Evolutionary conservation across 176 grass and related monocot genomes (phyloP), one percentile per base, ranked within the genome.

Genomic region (Oryza meyeriana): DNA sequence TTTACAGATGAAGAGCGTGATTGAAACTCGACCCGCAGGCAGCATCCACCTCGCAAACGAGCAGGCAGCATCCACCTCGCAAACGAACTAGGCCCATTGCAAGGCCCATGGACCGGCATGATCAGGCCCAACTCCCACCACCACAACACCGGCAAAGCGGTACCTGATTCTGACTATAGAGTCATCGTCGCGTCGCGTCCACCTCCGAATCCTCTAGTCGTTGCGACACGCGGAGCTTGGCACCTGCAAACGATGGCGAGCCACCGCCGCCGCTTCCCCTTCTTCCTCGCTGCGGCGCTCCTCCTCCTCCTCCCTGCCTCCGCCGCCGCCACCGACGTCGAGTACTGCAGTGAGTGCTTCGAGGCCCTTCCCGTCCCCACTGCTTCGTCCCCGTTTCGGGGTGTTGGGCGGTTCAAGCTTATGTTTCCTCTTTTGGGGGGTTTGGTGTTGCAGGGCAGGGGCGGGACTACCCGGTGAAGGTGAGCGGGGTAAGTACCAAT

Each of bases 401-500:
- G 42, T 36, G 35, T 36, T 36, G n/a, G n/a, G n/a, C n/a, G n/a
- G n/a, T n/a, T 61, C 13, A 57, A 72, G 42, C 1, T 78, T 58
- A 34, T 3, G 26, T 10, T 61, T 61, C 11, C 32, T 25, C 12
- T 42, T 33, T 59, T 59, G 20, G 55, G 55, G 55, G 29, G 14
- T 14, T 72, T 76, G 33, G 69, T 22, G 69, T 58, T 48, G 45
- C 83, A 94, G 91, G 87, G 0, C 92, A 87, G 64, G 81, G 66
- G 17, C 82, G 67, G 32, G 68, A 85, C 50, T 94, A 98, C 81
- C 80, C 74, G 12, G 88, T 97, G 84, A 87, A 91, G 72, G 90
- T 92, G 50, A 97, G 66, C 50, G 64, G 84, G 17, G 89, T 97
- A 66, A 55, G 50, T 22, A n/a, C 45, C 33, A 30, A 4, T 64